phyloP scores from a whole-genome alignment of 148 eudicot genomes.

The Oxyria digyna region DNA sequence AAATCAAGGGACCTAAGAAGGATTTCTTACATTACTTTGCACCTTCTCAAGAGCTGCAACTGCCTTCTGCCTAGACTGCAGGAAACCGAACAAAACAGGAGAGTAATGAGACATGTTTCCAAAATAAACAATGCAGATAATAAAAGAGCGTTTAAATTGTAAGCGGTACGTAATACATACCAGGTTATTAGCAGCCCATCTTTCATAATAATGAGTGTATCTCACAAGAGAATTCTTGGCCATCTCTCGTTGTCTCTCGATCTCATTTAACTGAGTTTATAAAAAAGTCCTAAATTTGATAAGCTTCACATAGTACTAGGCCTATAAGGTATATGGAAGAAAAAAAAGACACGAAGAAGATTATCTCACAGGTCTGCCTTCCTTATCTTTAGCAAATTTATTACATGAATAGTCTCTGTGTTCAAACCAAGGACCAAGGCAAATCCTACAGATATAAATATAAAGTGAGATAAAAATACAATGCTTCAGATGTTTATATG shows the following conservation, averaged over 20 bases:
- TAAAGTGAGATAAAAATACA: neutral
- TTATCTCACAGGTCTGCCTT: neutral
- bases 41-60: slow-evolving; percentile 46
- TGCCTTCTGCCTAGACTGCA: slow-evolving; percentile 84
- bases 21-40: slow-evolving; percentile 43
- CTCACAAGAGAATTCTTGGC: slow-evolving; percentile 75
- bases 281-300: neutral
- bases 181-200: slow-evolving; percentile 82
- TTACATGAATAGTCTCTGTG: slow-evolving; percentile 79
- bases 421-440: slow-evolving; percentile 66
- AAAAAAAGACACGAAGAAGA: neutral
- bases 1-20: neutral
- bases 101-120: slow-evolving; percentile 19
- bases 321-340: neutral
- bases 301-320: neutral
- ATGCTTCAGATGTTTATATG: neutral
- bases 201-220: slow-evolving; percentile 83
- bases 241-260: slow-evolving; percentile 72
- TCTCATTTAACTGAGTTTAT: slow-evolving; percentile 45
- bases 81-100: neutral
- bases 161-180: slow-evolving; percentile 23
- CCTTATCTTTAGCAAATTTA: slow-evolving; percentile 36
- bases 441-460: slow-evolving; percentile 18
- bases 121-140: neutral
- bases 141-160: neutral